Evolutionary conservation across 2,329 filamentous ascomycete species (phyloP), one percentile per base, ranked within the genome.

Genomic region (Aureobasidium vineae): DNA sequence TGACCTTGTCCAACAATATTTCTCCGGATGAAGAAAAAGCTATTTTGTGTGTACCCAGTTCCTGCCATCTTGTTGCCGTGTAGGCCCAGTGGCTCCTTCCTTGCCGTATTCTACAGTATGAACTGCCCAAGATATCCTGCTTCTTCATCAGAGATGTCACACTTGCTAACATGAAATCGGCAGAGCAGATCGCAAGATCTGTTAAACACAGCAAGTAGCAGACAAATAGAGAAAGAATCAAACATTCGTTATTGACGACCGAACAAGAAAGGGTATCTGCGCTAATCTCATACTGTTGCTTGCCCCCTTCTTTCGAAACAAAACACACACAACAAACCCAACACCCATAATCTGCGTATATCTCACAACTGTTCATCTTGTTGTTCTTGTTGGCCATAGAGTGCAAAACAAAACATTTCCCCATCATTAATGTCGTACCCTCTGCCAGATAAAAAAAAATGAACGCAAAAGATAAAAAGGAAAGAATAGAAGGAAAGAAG

Each of bases 181-280:
- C 21, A 26, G 21, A 16, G 11, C 43, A 47, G 21, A 43, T 21
- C 5, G 6, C 41, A 45, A 23, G 8, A 36, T 10, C 13, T 1
- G 10, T 36, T 11, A 2, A 13, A 28, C 47, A 21, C 26, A 31
- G 13, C 21, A 10, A 31, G 7, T 5, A 11, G 23, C 6, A 53
- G n/a, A 19, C 2, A 40, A 3, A 31, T 11, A 40, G 21, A 40
- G 5, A 43, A 19, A 19, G n/a, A 38, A 36, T 1, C 19, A 26
- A 49, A 7, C 16, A 36, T 56, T 47, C 28, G 19, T 47, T 49
- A 59, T 59, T 38, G 41, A 49, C 57, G 36, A 49, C 54, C 28
- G 41, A 49, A 61, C 16, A 61, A 52, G 49, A 28, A 61, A 49
- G 43, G 57, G 57, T 47, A 47, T 47, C 43, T 61, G 57, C 57